Evolutionary conservation across 495 filamentous ascomycete species (phyloP).

Genomic region (Aspergillus diversus): DNA sequence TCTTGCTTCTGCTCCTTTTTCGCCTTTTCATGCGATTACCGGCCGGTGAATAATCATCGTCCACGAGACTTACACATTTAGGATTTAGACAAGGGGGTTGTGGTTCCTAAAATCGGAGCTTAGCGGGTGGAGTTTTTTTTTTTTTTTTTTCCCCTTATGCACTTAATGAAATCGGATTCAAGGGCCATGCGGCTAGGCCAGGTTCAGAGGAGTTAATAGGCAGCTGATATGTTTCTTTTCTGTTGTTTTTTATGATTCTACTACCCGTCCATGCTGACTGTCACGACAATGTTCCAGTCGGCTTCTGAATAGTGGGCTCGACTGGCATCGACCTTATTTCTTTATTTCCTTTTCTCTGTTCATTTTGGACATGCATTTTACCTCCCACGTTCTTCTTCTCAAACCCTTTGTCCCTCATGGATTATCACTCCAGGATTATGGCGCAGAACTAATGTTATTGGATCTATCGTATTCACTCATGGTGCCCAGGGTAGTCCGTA

Average conservation of each 20-base stretch:
- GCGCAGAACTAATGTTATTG: constrained; percentile 24
- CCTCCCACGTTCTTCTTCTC: constrained; percentile 7
- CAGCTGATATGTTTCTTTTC: constrained; percentile 13
- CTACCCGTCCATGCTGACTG: background rate
- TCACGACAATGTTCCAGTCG: constrained; percentile 12
- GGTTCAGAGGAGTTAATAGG: constrained; percentile 14
- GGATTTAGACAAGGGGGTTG: constrained; percentile 25
- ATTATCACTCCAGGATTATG: constrained; percentile 25
- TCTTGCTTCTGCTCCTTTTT: constrained; percentile 20
- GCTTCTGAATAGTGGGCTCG: constrained; percentile 11
- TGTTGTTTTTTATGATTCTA: constrained; percentile 3
- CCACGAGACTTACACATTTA: constrained; percentile 25
- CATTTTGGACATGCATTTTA: constrained; percentile 12
- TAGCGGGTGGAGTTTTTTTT: constrained; percentile 24
- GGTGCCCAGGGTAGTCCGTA: background rate
- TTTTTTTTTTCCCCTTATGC: constrained; percentile 15
- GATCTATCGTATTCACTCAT: constrained; percentile 15
- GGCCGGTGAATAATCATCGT: constrained; percentile 18
- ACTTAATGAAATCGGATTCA: constrained; percentile 18
- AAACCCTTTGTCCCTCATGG: constrained; percentile 12
- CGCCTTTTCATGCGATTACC: constrained; percentile 23
- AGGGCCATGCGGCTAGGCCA: constrained; percentile 11
- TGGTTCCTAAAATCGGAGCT: constrained; percentile 22
- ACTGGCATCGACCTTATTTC: constrained; percentile 6
- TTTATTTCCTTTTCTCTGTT: constrained; percentile 16